A percentile compares a stretch with the other conserved stretches of the same genome.
phyloP scores from a whole-genome alignment of 345 rosid genomes.

The Ceriops tagal region DNA sequence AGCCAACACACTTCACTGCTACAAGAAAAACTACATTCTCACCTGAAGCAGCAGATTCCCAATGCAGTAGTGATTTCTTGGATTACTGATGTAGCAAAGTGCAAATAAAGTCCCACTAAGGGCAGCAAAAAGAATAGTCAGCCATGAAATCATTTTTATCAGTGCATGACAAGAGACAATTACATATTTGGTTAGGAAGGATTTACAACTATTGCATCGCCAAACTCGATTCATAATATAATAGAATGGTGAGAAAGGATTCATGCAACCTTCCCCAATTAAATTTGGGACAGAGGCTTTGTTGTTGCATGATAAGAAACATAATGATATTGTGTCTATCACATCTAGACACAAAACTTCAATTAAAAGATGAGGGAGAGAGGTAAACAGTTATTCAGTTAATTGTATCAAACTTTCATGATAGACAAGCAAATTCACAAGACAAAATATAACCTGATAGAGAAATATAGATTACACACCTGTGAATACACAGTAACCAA shows the following conservation, averaged over 20 bases:
- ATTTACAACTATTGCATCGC: no score
- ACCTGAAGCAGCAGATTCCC: slow-evolving; percentile 99
- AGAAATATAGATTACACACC: slow-evolving; percentile 31
- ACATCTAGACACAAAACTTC: no score
- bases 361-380: background rate
- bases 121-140: slow-evolving; percentile 23
- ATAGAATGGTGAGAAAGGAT: no score
- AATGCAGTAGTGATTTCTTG: slow-evolving; percentile 88
- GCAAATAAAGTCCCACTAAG: slow-evolving; percentile 69
- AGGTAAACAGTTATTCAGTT: background rate
- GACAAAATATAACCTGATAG: background rate
- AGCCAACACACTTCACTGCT: no score
- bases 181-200: no score
- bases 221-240: no score
- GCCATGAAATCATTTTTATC: background rate
- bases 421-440: background rate
- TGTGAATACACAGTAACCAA: slow-evolving; percentile 84
- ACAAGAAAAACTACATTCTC: slow-evolving; percentile 7
- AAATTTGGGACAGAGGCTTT: no score
- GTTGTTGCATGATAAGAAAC: no score
- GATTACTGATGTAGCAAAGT: slow-evolving; percentile 88
- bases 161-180: no score
- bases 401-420: background rate
- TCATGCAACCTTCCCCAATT: no score
- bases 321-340: no score